Conservation (phyloP, 139 green algal genomes). For the Trebouxia sp. region DNA sequence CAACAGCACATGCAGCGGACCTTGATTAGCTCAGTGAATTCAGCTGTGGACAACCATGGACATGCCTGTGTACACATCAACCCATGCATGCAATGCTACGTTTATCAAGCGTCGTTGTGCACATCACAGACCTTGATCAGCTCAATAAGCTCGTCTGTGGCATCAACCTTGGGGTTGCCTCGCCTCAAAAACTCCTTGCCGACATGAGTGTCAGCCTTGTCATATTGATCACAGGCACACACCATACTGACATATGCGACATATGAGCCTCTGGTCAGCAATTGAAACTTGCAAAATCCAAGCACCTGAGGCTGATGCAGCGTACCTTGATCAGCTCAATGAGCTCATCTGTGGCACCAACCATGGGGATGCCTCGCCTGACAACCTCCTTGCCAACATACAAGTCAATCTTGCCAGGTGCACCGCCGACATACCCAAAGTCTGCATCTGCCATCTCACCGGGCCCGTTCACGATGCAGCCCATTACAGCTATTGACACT, state of each 20-base stretch:
- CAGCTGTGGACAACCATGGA: no score
- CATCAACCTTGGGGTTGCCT: conserved; percentile 82
- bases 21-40: no score
- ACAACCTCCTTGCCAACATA: conserved; percentile 99
- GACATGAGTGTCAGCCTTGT: conserved; percentile 99
- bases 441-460: conserved; percentile 98
- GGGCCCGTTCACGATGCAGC: conserved; percentile 93
- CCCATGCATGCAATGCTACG: no score
- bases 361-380: conserved; percentile 81
- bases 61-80: no score
- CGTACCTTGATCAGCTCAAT: conserved; percentile 95
- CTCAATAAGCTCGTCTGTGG: conserved; percentile 89
- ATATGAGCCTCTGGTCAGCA: background rate
- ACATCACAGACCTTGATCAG: conserved; percentile 94
- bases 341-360: conserved; percentile 83
- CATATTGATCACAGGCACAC: conserved; percentile 78
- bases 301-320: background rate
- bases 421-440: conserved; percentile 78
- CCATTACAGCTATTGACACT: conserved; percentile 98
- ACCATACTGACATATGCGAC: conserved; percentile 58
- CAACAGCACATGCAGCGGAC: no score
- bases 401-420: conserved; percentile 96
- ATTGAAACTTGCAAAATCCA: background rate
- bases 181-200: conserved; percentile 96
- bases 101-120: no score